phyloP scores from a whole-genome alignment of 768 basidiomycete genomes.

The Russula emetica region DNA sequence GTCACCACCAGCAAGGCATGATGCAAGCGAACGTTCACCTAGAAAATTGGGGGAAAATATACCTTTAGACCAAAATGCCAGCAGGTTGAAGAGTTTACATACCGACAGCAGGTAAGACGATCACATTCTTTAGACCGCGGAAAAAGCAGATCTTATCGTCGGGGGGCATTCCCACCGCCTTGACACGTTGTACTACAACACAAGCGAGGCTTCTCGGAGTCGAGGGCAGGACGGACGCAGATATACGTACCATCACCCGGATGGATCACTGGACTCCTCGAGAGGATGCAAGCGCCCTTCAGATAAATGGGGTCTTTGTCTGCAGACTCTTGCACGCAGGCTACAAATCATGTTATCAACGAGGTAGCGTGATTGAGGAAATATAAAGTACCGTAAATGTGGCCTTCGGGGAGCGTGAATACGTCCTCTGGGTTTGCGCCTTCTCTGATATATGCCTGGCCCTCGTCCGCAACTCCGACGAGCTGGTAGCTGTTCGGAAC shows the following conservation, averaged over 20 bases:
- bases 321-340: slow-evolving; percentile 22
- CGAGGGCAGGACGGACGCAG: neutral
- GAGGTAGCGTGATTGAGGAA: no score
- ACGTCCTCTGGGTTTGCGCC: slow-evolving; percentile 11
- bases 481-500: slow-evolving; percentile 64
- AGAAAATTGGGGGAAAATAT: neutral
- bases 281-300: slow-evolving; percentile 27
- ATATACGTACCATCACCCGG: slow-evolving; percentile 34
- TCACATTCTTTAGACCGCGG: slow-evolving; percentile 29
- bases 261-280: slow-evolving; percentile 35
- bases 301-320: slow-evolving; percentile 16
- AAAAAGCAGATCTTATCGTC: slow-evolving; percentile 27
- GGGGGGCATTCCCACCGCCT: slow-evolving; percentile 33
- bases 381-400: slow-evolving; percentile 18
- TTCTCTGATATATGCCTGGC: slow-evolving; percentile 31
- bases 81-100: no score
- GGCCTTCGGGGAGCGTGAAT: slow-evolving; percentile 15
- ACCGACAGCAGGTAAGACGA: slow-evolving; percentile 29
- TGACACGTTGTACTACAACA: slow-evolving; percentile 28
- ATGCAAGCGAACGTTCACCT: slow-evolving; percentile 63
- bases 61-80: neutral
- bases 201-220: neutral
- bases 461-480: slow-evolving; percentile 82
- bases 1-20: slow-evolving; percentile 70
- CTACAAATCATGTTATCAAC: slow-evolving; percentile 2